Evolutionary conservation across 2,329 filamentous ascomycete genomes (phyloP).

Genomic region (Fusarium equiseti): DNA sequence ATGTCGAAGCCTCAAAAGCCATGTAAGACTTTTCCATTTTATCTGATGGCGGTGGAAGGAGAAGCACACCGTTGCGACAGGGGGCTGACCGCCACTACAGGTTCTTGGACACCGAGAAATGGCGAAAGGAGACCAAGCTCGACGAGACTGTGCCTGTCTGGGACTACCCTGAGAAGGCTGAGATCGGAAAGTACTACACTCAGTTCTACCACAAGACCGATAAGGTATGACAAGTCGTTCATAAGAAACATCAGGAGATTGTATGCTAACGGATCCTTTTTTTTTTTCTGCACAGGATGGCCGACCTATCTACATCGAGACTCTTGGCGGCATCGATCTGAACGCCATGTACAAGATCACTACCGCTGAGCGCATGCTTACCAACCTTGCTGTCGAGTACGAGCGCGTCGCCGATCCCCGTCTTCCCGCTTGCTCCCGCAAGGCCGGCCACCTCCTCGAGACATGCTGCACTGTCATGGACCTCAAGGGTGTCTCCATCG

Average conservation of each 20-base stretch:
- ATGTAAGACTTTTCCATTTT: slow-evolving; percentile 71
- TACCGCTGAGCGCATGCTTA: slow-evolving; percentile 90
- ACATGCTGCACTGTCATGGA: slow-evolving; percentile 99
- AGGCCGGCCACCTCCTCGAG: slow-evolving; percentile 88
- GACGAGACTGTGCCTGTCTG: slow-evolving; percentile 84
- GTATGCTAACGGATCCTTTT: slow-evolving; percentile 37
- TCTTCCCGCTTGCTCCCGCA: slow-evolving; percentile 94
- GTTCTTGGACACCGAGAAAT: slow-evolving; percentile 91
- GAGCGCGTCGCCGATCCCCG: slow-evolving; percentile 95
- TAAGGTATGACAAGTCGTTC: slow-evolving; percentile 65
- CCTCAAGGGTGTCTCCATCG: slow-evolving; percentile 90
- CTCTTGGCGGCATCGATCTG: slow-evolving; percentile 93
- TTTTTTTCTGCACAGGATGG: slow-evolving; percentile 74
- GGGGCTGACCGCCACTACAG: slow-evolving; percentile 61
- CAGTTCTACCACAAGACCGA: slow-evolving; percentile 99
- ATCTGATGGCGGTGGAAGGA: slow-evolving; percentile 36
- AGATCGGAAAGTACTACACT: slow-evolving; percentile 92
- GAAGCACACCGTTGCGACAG: slow-evolving; percentile 28
- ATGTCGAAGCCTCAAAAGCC: slow-evolving; percentile 82
- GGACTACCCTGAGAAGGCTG: slow-evolving; percentile 85
- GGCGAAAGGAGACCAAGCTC: slow-evolving; percentile 88
- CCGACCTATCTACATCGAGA: slow-evolving; percentile 96
- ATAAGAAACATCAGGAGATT: slow-evolving; percentile 12
- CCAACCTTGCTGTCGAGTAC: slow-evolving; percentile 97
- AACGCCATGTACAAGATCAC: slow-evolving; percentile 93